phyloP scores from a whole-genome alignment of 805 yeast genomes.

The Suhomyces prunicola region DNA sequence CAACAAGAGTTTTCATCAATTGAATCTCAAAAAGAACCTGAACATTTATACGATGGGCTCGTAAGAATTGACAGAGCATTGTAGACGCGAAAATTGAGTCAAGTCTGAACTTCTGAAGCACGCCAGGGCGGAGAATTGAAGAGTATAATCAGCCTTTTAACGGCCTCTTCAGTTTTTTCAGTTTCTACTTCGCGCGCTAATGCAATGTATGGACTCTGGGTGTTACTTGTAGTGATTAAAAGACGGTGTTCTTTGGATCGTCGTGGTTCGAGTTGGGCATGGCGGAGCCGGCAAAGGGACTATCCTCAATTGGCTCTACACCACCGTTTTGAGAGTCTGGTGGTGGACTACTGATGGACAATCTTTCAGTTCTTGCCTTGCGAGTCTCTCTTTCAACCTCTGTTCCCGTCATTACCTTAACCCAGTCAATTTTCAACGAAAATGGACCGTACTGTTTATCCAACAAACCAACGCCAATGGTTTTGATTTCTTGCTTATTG shows the following conservation, averaged over 20 bases:
- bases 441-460: slow-evolving; percentile 79
- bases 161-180: neutral
- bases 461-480: slow-evolving; percentile 73
- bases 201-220: neutral
- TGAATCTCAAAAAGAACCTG: neutral
- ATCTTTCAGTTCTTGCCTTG: slow-evolving; percentile 29
- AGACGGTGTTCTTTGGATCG: slow-evolving; percentile 35
- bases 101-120: neutral
- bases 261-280: slow-evolving; percentile 21
- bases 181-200: neutral
- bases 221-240: slow-evolving; percentile 11
- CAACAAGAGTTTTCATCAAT: neutral
- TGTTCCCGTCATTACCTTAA: slow-evolving; percentile 62
- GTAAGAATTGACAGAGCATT: neutral
- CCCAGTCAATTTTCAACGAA: slow-evolving; percentile 65
- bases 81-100: neutral
- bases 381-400: slow-evolving; percentile 43
- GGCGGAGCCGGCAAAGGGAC: slow-evolving; percentile 24
- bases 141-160: neutral
- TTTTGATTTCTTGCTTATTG: slow-evolving; percentile 62
- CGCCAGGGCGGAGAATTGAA: neutral
- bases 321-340: slow-evolving; percentile 9
- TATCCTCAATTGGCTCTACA: slow-evolving; percentile 6
- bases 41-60: neutral
- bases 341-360: slow-evolving; percentile 12